A percentile compares a stretch with the other conserved stretches of the same genome.
Conservation (phyloP, 129 eudicot genomes). For the Flaveria brownii region DNA sequence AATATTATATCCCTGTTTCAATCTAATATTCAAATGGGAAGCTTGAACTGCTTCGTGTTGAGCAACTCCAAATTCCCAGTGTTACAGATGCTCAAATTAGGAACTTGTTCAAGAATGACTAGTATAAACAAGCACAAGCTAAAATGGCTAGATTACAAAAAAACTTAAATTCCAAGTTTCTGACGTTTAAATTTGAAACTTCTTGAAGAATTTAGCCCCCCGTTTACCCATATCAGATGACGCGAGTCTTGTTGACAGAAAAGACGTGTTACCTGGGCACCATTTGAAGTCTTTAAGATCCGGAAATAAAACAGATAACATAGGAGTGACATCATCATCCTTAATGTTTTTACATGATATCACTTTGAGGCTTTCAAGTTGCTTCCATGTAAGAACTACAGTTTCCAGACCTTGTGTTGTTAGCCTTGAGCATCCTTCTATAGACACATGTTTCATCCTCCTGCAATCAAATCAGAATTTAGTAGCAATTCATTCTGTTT, state of each 20-base stretch:
- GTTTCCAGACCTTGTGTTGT: conserved; percentile 68
- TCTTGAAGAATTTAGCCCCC: conserved; percentile 70
- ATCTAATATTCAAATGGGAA: conserved; percentile 23
- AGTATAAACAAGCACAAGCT: conserved; percentile 9
- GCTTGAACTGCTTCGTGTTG: conserved; percentile 20
- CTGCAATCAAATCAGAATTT: conserved; percentile 39
- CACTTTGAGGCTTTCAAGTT: conserved; percentile 68
- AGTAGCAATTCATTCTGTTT: background rate
- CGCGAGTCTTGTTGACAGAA: conserved; percentile 51
- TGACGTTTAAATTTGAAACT: conserved; percentile 42
- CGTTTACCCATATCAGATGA: conserved; percentile 72
- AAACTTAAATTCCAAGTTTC: conserved; percentile 17
- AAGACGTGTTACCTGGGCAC: conserved; percentile 67
- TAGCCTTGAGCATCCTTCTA: conserved; percentile 83
- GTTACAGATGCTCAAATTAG: conserved; percentile 21
- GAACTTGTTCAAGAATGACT: conserved; percentile 21
- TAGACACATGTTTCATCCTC: conserved; percentile 46
- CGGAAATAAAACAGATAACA: conserved; percentile 52
- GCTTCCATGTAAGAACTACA: conserved; percentile 57
- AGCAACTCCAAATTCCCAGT: conserved; percentile 16
- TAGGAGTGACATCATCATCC: conserved; percentile 54
- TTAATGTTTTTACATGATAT: conserved; percentile 71
- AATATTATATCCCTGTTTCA: background rate
- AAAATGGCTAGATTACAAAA: background rate
- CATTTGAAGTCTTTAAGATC: conserved; percentile 75